Base-by-base conservation (phyloP, 805 yeast species). In the Phaffomyces antillensis region DNA sequence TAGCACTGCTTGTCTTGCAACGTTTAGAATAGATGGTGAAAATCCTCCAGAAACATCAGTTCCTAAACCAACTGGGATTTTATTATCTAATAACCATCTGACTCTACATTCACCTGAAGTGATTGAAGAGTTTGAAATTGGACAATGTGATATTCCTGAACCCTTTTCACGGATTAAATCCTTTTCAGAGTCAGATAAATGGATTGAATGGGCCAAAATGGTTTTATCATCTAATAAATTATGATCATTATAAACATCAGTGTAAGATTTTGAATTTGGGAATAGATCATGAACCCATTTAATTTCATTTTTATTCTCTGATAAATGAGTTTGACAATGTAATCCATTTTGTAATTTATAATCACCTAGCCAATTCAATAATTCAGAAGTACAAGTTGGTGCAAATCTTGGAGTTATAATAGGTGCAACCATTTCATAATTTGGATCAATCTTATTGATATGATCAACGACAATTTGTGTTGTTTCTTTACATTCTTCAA, bases 341-440 rank as follows among this genome's bases (percentile, higher is more conserved):
- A 85, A 66, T 32, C 75, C 59, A 30, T 70, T 57, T 7, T 68
- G 53, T 23, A 63, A 54, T n/a, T 80, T 70, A 24, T 84, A 59
- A 7, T 72, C 62, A 3, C 95, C 95, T 44, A 90, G 68, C 71
- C 77, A 72, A 8, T 58, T 57, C 67, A 91, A 65, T 34, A 87
- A 67, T 41, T 77, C 74, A 23, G 76, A 66, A 4, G 87, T 71
- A 59, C 97, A 91, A 17, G 86, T 77, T 2, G 96, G 96, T 0
- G 98, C 98, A 68, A 91, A 91, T 46, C 99, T 68, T 9, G 99
- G 98, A 2, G 98, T 91, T 11, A 91, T 53, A 13, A 90, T 80
- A 0, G 98, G 96, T 41, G 73, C 67, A 15, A 91, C 73, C 4
- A 69, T 54, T 17, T 75, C 73, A 32, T 72, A 68, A 0, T 53